phyloP scores from a whole-genome alignment of 352 stramenopile species.

The Pythium guiyangense region DNA sequence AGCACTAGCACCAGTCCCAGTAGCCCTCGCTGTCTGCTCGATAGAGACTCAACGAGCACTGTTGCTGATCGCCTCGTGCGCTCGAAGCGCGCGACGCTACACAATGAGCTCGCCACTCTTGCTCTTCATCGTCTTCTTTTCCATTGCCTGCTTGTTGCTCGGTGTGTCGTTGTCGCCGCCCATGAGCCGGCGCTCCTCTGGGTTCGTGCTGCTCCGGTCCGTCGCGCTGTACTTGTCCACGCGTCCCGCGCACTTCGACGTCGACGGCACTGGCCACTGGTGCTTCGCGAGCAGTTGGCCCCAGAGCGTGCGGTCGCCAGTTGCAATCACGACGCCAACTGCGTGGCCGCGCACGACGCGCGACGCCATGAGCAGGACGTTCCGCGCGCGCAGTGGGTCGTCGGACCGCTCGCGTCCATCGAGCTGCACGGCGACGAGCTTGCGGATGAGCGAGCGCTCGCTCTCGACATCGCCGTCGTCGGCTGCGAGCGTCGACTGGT shows the following conservation, averaged over 20 bases:
- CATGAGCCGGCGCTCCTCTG: conserved; percentile 9
- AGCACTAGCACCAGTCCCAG: too few relatives aligned
- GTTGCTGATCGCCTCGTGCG: background rate
- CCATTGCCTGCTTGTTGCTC: too few relatives aligned
- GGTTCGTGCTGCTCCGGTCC: conserved; percentile 8
- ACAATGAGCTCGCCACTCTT: background rate
- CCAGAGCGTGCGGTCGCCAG: conserved; percentile 70
- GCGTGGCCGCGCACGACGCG: conserved; percentile 42
- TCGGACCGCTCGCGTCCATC: conserved; percentile 6
- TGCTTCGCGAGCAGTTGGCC: conserved; percentile 52
- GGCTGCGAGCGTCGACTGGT: conserved; percentile 46
- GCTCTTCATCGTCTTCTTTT: too few relatives aligned
- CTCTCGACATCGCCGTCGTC: conserved; percentile 23
- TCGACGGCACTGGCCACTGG: conserved; percentile 40
- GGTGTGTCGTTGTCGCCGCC: background rate
- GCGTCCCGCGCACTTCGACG: conserved; percentile 1
- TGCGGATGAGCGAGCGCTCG: conserved; percentile 20
- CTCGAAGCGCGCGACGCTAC: background rate
- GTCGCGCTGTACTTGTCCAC: conserved; percentile 5
- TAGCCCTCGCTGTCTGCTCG: too few relatives aligned
- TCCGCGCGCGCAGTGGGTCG: conserved; percentile 34
- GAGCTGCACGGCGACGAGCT: conserved; percentile 24
- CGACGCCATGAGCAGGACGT: conserved; percentile 73
- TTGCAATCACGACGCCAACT: conserved; percentile 68
- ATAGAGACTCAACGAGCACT: too few relatives aligned